These are phyloP conservation scores for Tetracentron sinense DNA, from an alignment of 164 flowering plant genomes.

Conservation along the genomic window DNA sequence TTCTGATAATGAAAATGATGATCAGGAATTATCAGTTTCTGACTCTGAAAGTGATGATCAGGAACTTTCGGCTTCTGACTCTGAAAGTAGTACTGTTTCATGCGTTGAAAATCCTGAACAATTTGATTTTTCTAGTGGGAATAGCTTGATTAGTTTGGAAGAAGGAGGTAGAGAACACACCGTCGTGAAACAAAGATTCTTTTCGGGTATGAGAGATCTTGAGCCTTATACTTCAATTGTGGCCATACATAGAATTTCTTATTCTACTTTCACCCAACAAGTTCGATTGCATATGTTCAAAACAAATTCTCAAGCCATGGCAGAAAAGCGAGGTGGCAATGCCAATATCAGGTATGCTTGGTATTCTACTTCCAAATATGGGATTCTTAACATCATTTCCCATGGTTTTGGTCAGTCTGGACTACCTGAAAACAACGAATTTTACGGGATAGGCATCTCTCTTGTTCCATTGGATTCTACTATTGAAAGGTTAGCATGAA, in stretches of 20 bases:
- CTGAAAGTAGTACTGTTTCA: no score
- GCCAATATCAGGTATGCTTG: constrained; percentile 47
- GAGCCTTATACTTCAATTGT: constrained; percentile 19
- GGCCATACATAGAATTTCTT: constrained; percentile 25
- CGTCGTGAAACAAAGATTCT: constrained; percentile 15
- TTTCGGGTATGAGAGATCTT: constrained; percentile 21
- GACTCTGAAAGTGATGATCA: constrained; percentile 2
- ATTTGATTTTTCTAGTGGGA: neutral
- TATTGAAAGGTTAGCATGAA: constrained; percentile 30
- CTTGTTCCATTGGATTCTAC: constrained; percentile 32
- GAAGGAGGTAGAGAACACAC: constrained; percentile 7
- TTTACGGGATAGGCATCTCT: constrained; percentile 38
- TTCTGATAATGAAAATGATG: neutral
- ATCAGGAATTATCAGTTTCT: neutral
- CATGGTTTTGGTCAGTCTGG: constrained; percentile 44
- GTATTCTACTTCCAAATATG: constrained; percentile 48
- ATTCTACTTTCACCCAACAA: constrained; percentile 14
- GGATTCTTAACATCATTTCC: constrained; percentile 28
- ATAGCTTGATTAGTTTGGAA: constrained; percentile 8
- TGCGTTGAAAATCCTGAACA: neutral
- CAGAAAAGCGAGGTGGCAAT: constrained; percentile 28
- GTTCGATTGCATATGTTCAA: constrained; percentile 33
- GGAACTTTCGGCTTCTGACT: no score
- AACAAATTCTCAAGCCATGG: constrained; percentile 30
- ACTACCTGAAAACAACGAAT: constrained; percentile 8